These are phyloP conservation scores for Apiospora koreana DNA, from an alignment of 2,329 filamentous ascomycete species.

Conservation along the genomic window DNA sequence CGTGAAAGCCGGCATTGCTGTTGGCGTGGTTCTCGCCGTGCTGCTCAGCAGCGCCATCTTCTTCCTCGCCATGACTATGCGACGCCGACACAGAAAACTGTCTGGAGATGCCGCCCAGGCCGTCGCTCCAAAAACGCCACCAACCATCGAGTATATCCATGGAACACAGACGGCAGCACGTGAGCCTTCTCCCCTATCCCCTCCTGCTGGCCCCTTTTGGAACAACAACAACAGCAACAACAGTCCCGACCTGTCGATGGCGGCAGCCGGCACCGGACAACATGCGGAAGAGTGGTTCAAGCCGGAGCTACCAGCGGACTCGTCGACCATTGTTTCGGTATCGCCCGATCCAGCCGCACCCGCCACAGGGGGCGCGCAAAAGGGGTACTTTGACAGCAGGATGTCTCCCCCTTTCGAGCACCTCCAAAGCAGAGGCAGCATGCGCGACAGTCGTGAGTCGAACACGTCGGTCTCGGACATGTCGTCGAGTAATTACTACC, in stretches of 20 bases:
- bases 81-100: neutral
- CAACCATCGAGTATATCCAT: neutral
- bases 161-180: neutral
- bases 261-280: neutral
- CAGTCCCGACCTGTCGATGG: neutral
- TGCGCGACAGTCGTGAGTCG: neutral
- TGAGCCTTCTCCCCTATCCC: neutral
- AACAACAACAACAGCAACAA: neutral
- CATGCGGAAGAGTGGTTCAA: conserved; percentile 16
- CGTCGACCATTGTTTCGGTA: conserved; percentile 3
- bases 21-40: neutral
- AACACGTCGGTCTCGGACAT: neutral
- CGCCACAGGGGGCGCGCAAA: neutral
- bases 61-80: neutral
- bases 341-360: neutral
- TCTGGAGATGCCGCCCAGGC: neutral
- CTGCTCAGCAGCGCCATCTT: conserved; percentile 1
- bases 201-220: neutral
- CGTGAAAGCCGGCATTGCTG: neutral
- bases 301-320: conserved; percentile 22
- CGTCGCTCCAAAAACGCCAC: neutral
- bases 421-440: neutral
- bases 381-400: neutral
- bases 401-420: neutral
- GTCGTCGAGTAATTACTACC: neutral